Percentiles rank a stretch among this genome's conserved stretches.
Evolutionary conservation across 208 protist species (phyloP).

Genomic region (Herpetomonas samuelpessoai): DNA sequence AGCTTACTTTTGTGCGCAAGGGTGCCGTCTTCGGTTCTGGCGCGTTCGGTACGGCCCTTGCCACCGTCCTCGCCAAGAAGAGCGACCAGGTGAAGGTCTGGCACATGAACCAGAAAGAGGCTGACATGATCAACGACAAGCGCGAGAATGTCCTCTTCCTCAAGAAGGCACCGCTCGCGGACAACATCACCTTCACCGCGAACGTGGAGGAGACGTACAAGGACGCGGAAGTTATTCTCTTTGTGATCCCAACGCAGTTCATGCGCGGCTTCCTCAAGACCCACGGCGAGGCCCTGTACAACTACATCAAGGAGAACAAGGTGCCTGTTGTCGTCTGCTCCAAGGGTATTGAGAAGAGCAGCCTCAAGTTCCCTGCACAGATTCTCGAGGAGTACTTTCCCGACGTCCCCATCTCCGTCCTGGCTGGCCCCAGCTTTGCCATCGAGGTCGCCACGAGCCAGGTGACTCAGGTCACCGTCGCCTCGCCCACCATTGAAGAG

Average conservation of each 20-base stretch:
- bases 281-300: conserved; percentile 32
- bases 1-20: conserved; percentile 52
- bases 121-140: conserved; percentile 56
- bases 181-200: conserved; percentile 61
- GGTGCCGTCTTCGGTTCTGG: conserved; percentile 79
- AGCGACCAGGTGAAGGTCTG: conserved; percentile 62
- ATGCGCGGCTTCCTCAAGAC: conserved; percentile 70
- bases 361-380: conserved; percentile 74
- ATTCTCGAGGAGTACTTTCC: conserved; percentile 79
- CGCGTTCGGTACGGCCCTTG: conserved; percentile 80
- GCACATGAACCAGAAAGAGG: conserved; percentile 69
- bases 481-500: conserved; percentile 49
- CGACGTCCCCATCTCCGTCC: conserved; percentile 45
- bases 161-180: conserved; percentile 53
- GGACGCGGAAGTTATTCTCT: conserved; percentile 69
- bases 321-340: conserved; percentile 70
- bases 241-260: conserved; percentile 88
- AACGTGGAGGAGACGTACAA: conserved; percentile 43
- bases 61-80: conserved; percentile 69
- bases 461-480: conserved; percentile 78
- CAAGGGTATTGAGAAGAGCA: conserved; percentile 85
- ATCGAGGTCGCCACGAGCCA: conserved; percentile 80
- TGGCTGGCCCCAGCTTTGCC: conserved; percentile 89
- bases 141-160: conserved; percentile 80
- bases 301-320: conserved; percentile 31